Base-by-base conservation (phyloP, 768 basidiomycete genomes). In the Xerocomellus chrysenteron region DNA sequence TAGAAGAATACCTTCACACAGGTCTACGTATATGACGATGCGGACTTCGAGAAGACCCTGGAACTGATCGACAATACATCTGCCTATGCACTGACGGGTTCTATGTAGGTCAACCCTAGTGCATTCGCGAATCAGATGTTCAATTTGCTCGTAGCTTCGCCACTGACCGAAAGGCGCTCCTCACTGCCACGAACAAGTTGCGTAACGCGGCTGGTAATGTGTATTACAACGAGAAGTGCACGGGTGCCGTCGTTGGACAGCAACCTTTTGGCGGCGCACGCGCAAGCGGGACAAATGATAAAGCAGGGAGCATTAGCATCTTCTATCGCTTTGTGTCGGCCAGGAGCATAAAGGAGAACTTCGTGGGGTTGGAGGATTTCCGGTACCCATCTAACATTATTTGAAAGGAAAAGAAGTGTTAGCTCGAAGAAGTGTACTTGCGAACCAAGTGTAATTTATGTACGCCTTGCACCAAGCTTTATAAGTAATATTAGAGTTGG, bases 211-310 rank as follows among this genome's bases (percentile, higher is more conserved):
- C 97, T 4, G 97, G 97, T 3, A 99, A 98, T 72, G 86, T 96
- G 54, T 99, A 99, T 78, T 93, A 94, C 76, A 98, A 98, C 73
- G 95, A 98, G 65, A 95, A 96, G 73, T 98, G 94, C 74, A 99
- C 96, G 2, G 94, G 94, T 33, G 94, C 94, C n/a, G 91, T 92
- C 47, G 94, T 98, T 36, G 96, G 94, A 10, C 95, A 98, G 72
- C 95, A 99, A 74, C 96, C 97, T 12, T 99, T 99, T 69, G 97
- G 97, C 47, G 97, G 97, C 32, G 92, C 86, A 2, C 85, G 95
- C 37, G 90, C 82, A 33, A 92, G 90, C 68, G 96, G 97, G 30
- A 99, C 96, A 59, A 98, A 98, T 78, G 97, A 98, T 74, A 99
- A 98, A 76, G 94, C 95, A 1, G 97, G 90, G 24, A 92, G 90